Percentiles rank a stretch among this genome's conserved stretches.
These are phyloP conservation scores for Penicillium sp. DNA, from an alignment of 2,329 filamentous ascomycete species.

Conservation along the genomic window DNA sequence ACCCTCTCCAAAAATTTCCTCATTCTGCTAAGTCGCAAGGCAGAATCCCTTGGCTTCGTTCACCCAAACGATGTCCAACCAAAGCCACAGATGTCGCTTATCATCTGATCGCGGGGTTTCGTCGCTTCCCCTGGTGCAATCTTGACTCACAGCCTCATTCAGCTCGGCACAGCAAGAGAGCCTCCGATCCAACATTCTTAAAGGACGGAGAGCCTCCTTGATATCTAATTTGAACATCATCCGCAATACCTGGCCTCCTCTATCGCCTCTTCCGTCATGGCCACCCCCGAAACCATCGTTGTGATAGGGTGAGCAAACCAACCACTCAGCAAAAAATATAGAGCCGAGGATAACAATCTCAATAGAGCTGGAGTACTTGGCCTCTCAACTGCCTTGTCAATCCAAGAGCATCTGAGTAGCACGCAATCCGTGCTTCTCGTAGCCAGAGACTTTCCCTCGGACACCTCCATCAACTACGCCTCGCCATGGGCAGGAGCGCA, in stretches of 20 bases:
- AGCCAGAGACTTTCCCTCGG: conserved; percentile 44
- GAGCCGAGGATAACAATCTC: background rate
- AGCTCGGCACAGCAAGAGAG: background rate
- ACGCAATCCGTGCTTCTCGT: conserved; percentile 41
- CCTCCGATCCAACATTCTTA: background rate
- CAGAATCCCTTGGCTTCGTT: background rate
- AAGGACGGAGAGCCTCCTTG: background rate
- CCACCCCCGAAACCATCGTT: conserved; percentile 36
- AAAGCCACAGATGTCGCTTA: conserved; percentile 11
- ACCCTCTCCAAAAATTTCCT: background rate
- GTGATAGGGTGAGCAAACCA: conserved; percentile 37
- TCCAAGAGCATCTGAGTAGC: conserved; percentile 34
- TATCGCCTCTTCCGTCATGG: conserved; percentile 20
- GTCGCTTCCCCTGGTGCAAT: conserved; percentile 13
- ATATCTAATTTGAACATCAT: background rate
- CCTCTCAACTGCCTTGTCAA: conserved; percentile 38
- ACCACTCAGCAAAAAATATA: background rate
- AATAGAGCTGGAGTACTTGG: conserved; percentile 45
- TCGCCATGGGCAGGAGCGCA: conserved; percentile 52
- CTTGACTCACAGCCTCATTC: conserved; percentile 4
- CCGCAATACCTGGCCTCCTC: no score
- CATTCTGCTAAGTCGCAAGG: background rate
- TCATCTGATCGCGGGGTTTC: conserved; percentile 22
- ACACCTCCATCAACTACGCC: conserved; percentile 48
- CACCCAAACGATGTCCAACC: background rate